These are phyloP conservation scores for Solanum okadae DNA, from an alignment of 257 asterid species.

Conservation along the genomic window DNA sequence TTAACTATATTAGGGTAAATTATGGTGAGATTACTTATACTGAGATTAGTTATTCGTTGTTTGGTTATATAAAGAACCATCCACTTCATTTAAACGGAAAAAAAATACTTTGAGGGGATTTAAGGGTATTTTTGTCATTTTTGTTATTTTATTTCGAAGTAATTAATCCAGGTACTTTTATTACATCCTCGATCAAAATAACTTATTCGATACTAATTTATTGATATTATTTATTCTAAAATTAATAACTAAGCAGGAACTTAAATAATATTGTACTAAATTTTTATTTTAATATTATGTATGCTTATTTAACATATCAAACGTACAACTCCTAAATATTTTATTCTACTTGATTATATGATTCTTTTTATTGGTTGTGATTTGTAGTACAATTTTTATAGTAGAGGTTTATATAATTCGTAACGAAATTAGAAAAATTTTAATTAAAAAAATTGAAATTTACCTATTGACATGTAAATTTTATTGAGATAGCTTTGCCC, in stretches of 20 bases:
- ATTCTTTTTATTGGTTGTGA: too few species aligned
- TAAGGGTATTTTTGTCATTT: too few species aligned
- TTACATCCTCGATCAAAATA: too few species aligned
- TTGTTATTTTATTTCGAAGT: too few species aligned
- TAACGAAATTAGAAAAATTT: neutral
- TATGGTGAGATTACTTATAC: too few species aligned
- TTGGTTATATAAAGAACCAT: neutral
- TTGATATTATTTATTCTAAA: too few species aligned
- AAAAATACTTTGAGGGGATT: neutral
- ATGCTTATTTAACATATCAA: too few species aligned
- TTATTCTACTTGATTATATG: neutral
- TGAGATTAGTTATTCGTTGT: too few species aligned
- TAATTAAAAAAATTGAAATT: neutral
- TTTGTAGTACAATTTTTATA: neutral
- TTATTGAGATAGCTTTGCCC: neutral
- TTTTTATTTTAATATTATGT: too few species aligned
- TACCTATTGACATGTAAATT: neutral
- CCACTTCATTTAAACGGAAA: neutral
- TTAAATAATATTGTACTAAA: neutral
- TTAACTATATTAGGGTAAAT: too few species aligned
- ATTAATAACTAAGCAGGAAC: neutral
- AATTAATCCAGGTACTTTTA: too few species aligned
- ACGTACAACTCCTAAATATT: neutral
- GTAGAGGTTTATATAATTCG: too few species aligned
- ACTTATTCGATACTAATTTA: neutral